Percentiles rank a stretch among this genome's conserved stretches.
Conservation (phyloP, 2,329 filamentous ascomycete species). For the Aspergillus aculeatus region DNA sequence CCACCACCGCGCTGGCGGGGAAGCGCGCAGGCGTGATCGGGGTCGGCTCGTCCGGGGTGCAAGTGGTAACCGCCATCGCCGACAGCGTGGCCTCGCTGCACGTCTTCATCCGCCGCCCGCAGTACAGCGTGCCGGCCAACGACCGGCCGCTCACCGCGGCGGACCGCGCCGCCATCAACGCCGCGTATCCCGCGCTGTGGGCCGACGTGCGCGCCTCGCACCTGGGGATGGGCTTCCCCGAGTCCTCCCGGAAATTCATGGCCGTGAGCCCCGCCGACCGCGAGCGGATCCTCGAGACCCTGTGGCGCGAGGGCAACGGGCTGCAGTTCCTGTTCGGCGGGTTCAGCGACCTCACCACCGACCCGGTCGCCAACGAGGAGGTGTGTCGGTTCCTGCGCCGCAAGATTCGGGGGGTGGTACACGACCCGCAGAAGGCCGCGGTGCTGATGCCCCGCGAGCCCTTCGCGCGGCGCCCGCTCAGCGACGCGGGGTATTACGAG, state of each 20-base stretch:
- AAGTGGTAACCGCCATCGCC: slow-evolving; percentile 29
- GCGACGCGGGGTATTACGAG: slow-evolving; percentile 24
- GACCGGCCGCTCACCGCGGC: slow-evolving; percentile 24
- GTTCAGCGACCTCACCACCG: slow-evolving; percentile 38
- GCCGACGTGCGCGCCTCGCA: neutral
- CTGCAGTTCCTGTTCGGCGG: slow-evolving; percentile 12
- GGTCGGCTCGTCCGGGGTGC: slow-evolving; percentile 28
- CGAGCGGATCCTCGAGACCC: slow-evolving; percentile 11
- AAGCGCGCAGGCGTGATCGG: slow-evolving; percentile 52
- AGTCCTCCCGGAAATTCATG: slow-evolving; percentile 5
- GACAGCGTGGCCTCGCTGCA: slow-evolving; percentile 26
- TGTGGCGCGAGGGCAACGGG: slow-evolving; percentile 7
- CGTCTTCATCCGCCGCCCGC: slow-evolving; percentile 39
- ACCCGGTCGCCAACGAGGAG: slow-evolving; percentile 40
- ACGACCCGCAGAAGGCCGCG: slow-evolving; percentile 30
- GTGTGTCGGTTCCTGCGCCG: slow-evolving; percentile 38
- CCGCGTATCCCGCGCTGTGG: slow-evolving; percentile 11
- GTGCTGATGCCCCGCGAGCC: slow-evolving; percentile 24
- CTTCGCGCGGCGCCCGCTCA: slow-evolving; percentile 20
- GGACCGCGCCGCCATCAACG: slow-evolving; percentile 24
- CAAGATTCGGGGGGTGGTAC: slow-evolving; percentile 32
- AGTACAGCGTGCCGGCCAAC: slow-evolving; percentile 37
- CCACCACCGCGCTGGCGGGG: slow-evolving; percentile 44
- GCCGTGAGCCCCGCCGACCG: slow-evolving; percentile 12
- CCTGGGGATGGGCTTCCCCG: slow-evolving; percentile 13